Evolutionary conservation across 2,329 filamentous ascomycete genomes (phyloP), one percentile per base, ranked within the genome.

Genomic region (Aureobasidium sp.): DNA sequence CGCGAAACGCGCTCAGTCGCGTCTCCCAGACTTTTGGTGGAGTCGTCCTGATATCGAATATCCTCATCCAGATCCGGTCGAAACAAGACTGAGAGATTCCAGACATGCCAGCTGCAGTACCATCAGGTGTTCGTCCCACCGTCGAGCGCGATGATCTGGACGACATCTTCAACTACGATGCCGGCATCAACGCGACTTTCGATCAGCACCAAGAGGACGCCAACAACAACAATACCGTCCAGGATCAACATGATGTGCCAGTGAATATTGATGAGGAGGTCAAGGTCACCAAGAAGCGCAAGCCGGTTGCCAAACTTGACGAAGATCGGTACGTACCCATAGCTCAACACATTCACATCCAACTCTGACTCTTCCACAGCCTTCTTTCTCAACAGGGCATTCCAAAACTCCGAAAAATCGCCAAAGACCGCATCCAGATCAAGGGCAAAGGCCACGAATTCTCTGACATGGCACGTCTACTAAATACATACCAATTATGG

Each of bases 371-470:
- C 34, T 34, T 49, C 21, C 21, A 32, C 29, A 91, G 91, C 66
- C 77, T 97, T n/a, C 80, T 97, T 1, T 94, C 91, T 3, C 82
- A 87, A 25, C 83, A 85, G 52, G 94, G 94, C 1, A 91, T 99
- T 63, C 90, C 91, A 1, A 91, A 88, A 68, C 78, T 99, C 58
- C 86, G 89, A 45, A 84, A 81, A 64, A 86, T 86, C 67, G 86
- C 90, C 0, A 86, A 84, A 59, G 81, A 85, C 34, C 81, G 82
- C 48, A 76, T 97, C 25, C 90, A 84, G 66, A 85, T 97, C 67
- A 95, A 93, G 72, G 94, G 94, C 54, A 97, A 96, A 74, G 93
- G 92, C 0, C 90, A 97, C 72, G 94, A 99, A 86, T 97, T 94
- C 74, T 87, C 88, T 21, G 94, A 99, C 71, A 85, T 91, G 11